Evolutionary conservation across 2,329 filamentous ascomycete genomes (phyloP).

Genomic region (Aspergillus ruber): DNA sequence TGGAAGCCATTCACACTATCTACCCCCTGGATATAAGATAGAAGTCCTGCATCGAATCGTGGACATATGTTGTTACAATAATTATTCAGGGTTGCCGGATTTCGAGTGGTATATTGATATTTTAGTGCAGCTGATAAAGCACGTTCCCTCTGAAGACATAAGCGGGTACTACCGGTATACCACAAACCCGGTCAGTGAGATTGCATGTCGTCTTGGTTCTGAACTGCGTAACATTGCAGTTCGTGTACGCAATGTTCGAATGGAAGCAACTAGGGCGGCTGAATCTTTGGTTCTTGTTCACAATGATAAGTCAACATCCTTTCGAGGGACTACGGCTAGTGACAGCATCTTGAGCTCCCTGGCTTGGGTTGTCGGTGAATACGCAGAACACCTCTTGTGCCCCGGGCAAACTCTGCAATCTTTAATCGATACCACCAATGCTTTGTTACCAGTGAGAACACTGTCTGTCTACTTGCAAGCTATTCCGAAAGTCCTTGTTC

Average conservation of each 20-base stretch:
- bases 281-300: slow-evolving; percentile 62
- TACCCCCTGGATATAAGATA: slow-evolving; percentile 79
- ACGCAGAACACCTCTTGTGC: slow-evolving; percentile 62
- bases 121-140: slow-evolving; percentile 73
- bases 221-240: slow-evolving; percentile 88
- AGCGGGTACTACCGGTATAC: slow-evolving; percentile 14
- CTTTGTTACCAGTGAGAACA: slow-evolving; percentile 55
- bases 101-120: slow-evolving; percentile 98
- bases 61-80: slow-evolving; percentile 82
- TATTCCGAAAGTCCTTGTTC: slow-evolving; percentile 74
- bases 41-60: slow-evolving; percentile 79
- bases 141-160: slow-evolving; percentile 35
- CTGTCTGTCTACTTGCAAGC: slow-evolving; percentile 79
- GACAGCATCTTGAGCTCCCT: slow-evolving; percentile 66
- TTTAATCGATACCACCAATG: slow-evolving; percentile 62
- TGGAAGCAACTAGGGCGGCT: slow-evolving; percentile 74
- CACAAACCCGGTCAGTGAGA: slow-evolving; percentile 11
- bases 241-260: slow-evolving; percentile 76
- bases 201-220: slow-evolving; percentile 57
- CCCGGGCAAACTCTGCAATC: slow-evolving; percentile 67
- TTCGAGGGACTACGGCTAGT: slow-evolving; percentile 44
- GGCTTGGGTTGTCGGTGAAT: slow-evolving; percentile 86
- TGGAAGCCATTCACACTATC: not conserved
- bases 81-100: slow-evolving; percentile 76
- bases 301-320: slow-evolving; percentile 54